A percentile compares a stretch with the other conserved stretches of the same genome.
phyloP scores from a whole-genome alignment of 2,329 filamentous ascomycete genomes.

The Podosphaera aphanis region DNA sequence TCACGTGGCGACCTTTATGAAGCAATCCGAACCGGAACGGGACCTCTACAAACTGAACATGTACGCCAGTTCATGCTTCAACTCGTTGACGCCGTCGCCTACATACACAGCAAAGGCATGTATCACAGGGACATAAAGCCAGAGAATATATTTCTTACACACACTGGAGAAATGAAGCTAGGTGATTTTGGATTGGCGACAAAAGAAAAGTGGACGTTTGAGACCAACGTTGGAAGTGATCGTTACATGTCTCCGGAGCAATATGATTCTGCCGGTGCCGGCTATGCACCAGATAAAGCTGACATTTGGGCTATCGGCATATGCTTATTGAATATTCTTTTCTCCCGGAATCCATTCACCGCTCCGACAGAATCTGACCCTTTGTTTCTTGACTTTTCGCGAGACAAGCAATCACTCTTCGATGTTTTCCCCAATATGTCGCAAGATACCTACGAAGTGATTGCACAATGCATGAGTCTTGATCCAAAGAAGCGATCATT shows the following conservation, averaged over 20 bases:
- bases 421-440: conserved; percentile 98
- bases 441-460: conserved; percentile 86
- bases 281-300: conserved; percentile 80
- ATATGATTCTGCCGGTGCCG: conserved; percentile 66
- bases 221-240: conserved; percentile 86
- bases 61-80: conserved; percentile 95
- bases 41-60: conserved; percentile 83
- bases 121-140: conserved; percentile 98
- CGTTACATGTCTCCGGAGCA: conserved; percentile 99
- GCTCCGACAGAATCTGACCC: conserved; percentile 77
- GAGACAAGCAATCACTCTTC: conserved; percentile 86
- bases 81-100: conserved; percentile 69
- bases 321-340: conserved; percentile 86
- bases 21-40: conserved; percentile 71
- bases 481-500: conserved; percentile 79
- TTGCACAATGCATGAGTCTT: conserved; percentile 72
- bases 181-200: conserved; percentile 92
- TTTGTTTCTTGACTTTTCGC: conserved; percentile 76
- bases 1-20: conserved; percentile 91
- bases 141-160: conserved; percentile 89
- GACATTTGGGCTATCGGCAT: conserved; percentile 96
- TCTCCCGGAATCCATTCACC: conserved; percentile 89
- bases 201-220: conserved; percentile 69
- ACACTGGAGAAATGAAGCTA: conserved; percentile 76
- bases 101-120: conserved; percentile 74